Evolutionary conservation across 805 yeast species (phyloP).

Genomic region (Wickerhamiella nectarea): DNA sequence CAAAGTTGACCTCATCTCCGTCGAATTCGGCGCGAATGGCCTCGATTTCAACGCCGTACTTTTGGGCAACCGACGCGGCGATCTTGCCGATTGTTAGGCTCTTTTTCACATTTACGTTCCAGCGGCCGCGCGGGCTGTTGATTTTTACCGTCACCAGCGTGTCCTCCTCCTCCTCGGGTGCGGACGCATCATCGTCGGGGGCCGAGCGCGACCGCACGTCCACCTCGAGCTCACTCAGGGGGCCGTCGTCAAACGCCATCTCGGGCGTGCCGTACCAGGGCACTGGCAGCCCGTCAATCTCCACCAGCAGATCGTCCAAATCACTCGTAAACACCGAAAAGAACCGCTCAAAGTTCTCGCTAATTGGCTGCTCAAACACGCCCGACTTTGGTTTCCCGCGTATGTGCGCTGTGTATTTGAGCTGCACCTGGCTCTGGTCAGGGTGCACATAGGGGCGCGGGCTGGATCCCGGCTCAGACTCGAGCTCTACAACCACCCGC

Average conservation of each 20-base stretch:
- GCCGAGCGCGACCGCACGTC: background rate
- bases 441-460: background rate
- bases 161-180: background rate
- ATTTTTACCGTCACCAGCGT: background rate
- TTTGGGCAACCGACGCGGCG: background rate
- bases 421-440: background rate
- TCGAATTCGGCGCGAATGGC: constrained; percentile 3
- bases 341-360: constrained; percentile 4
- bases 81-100: background rate
- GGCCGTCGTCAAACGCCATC: background rate
- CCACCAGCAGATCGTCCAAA: constrained; percentile 3
- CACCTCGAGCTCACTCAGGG: background rate
- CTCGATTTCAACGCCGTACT: background rate
- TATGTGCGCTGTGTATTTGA: background rate
- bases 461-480: background rate
- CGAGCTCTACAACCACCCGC: background rate
- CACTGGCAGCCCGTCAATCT: background rate
- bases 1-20: background rate
- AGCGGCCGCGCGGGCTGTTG: background rate
- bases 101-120: background rate
- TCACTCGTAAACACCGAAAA: background rate
- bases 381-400: background rate
- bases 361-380: background rate
- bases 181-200: background rate
- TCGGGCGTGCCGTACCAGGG: constrained; percentile 8